A percentile compares a stretch with the other conserved stretches of the same genome.
phyloP scores from a whole-genome alignment of 1,139 yeast species.

The Pichia sp. region DNA sequence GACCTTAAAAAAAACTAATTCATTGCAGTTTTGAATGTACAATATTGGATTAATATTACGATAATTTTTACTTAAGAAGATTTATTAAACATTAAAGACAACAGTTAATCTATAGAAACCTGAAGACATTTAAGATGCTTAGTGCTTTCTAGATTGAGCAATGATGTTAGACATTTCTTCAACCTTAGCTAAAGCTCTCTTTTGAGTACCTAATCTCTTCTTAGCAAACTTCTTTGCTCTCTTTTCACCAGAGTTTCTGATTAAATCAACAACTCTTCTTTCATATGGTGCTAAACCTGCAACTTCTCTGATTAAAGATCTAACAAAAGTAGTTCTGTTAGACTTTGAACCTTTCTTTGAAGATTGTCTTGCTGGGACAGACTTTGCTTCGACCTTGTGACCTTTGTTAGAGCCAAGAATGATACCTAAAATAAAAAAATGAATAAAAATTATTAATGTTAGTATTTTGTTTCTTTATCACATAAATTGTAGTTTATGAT shows the following conservation, averaged over 20 bases:
- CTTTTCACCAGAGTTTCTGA: conserved; percentile 99
- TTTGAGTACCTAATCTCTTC: conserved; percentile 99
- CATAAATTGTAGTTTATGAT: neutral
- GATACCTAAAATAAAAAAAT: conserved; percentile 53
- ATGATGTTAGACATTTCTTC: conserved; percentile 97
- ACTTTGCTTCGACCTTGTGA: conserved; percentile 92
- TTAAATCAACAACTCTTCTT: conserved; percentile 98
- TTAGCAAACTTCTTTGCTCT: conserved; percentile 99
- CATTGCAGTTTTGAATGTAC: too few relatives aligned
- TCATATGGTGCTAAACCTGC: conserved; percentile 99
- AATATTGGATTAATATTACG: neutral
- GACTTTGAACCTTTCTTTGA: conserved; percentile 96
- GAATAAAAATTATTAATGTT: neutral
- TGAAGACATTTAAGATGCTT: conserved; percentile 19
- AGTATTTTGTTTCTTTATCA: neutral
- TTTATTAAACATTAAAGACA: neutral
- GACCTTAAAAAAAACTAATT: too few relatives aligned
- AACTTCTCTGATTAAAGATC: conserved; percentile 94
- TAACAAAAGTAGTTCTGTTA: conserved; percentile 93
- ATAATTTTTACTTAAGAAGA: neutral
- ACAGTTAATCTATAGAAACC: conserved; percentile 1
- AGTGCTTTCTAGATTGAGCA: conserved; percentile 93
- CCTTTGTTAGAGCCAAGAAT: conserved; percentile 99
- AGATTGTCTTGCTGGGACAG: conserved; percentile 89
- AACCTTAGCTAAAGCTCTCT: conserved; percentile 99